These are phyloP conservation scores for Sisymbrium irio DNA, from an alignment of 345 rosid genomes.

Conservation along the genomic window DNA sequence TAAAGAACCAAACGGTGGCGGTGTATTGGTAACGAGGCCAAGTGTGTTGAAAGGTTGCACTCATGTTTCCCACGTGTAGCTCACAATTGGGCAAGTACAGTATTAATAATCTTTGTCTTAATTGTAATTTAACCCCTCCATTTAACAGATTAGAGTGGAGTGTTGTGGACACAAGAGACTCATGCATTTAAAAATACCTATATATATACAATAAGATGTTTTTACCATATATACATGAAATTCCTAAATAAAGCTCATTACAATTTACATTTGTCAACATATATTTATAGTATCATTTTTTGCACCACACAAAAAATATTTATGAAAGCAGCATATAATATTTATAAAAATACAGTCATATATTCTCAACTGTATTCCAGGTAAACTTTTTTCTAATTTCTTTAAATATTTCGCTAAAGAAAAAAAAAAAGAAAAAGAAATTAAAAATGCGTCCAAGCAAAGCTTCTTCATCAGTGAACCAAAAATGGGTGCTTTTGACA, in stretches of 20 bases:
- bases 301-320: not conserved
- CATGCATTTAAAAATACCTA: slow-evolving; percentile 5
- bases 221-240: not conserved
- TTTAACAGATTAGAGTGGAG: not conserved
- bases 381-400: not conserved
- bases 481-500: slow-evolving; percentile 30
- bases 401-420: not conserved
- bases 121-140: not conserved
- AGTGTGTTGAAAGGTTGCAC: slow-evolving; percentile 16
- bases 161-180: slow-evolving; percentile 1
- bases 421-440: not conserved
- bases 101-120: not conserved
- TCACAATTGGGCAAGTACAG: not conserved
- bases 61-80: slow-evolving; percentile 29
- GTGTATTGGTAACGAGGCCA: slow-evolving; percentile 22
- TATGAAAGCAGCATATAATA: not conserved
- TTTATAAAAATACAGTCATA: not conserved
- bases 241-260: not conserved
- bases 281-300: not conserved
- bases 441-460: slow-evolving; percentile 31
- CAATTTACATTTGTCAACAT: not conserved
- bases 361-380: not conserved
- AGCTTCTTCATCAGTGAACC: slow-evolving; percentile 16
- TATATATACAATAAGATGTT: not conserved
- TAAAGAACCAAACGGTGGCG: slow-evolving; percentile 4